Evolutionary conservation across 805 yeast species (phyloP).

Genomic region (Gaillardinia entomophila): DNA sequence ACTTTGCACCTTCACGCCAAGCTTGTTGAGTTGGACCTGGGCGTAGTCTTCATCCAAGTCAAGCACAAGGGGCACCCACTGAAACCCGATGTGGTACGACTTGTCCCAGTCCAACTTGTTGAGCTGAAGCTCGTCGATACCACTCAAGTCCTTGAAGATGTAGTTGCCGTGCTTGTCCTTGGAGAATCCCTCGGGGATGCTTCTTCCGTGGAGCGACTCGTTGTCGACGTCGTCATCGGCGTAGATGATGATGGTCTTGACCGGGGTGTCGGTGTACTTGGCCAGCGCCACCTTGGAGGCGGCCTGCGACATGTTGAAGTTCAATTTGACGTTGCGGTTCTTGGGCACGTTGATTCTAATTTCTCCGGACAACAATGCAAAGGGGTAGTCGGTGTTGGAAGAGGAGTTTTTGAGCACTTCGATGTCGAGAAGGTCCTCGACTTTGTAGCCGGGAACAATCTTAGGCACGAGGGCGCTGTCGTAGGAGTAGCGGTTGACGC

Average conservation of each 20-base stretch:
- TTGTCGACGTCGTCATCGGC: conserved; percentile 19
- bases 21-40: conserved; percentile 24
- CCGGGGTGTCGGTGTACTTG: conserved; percentile 43
- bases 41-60: conserved; percentile 31
- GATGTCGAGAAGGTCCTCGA: conserved; percentile 43
- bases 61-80: conserved; percentile 67
- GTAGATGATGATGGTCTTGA: conserved; percentile 54
- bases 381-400: conserved; percentile 39
- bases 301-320: conserved; percentile 48
- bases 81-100: conserved; percentile 56
- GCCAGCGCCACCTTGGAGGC: conserved; percentile 14
- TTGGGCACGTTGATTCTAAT: conserved; percentile 51
- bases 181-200: conserved; percentile 43
- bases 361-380: conserved; percentile 63
- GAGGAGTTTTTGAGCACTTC: conserved; percentile 48
- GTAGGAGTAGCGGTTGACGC: conserved; percentile 50
- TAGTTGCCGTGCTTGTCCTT: conserved; percentile 40
- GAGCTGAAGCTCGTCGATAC: conserved; percentile 59
- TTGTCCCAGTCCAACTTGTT: conserved; percentile 62
- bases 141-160: conserved; percentile 48
- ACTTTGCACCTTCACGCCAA: conserved; percentile 61
- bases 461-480: conserved; percentile 43
- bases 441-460: conserved; percentile 23
- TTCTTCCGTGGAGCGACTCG: conserved; percentile 3
- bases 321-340: conserved; percentile 59